A percentile compares a stretch with the other conserved stretches of the same genome.
Conservation (phyloP, 2,329 filamentous ascomycete species). For the Xylariomycetidae sp. region DNA sequence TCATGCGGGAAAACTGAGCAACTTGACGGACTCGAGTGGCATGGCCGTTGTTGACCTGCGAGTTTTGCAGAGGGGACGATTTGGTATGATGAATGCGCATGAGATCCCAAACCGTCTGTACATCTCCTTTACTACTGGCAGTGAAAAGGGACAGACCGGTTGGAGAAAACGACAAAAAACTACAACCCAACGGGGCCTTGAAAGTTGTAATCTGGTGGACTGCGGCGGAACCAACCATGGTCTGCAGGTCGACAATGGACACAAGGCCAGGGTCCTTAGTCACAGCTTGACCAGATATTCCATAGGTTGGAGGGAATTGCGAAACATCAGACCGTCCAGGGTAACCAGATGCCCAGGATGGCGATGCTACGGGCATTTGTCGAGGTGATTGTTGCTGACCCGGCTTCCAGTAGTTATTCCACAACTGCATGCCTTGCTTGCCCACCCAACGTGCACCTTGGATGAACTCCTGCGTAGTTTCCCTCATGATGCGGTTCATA, state of each 20-base stretch:
- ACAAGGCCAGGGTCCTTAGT: conserved; percentile 68
- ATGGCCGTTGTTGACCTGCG: conserved; percentile 40
- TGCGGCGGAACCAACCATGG: conserved; percentile 46
- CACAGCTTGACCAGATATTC: conserved; percentile 50
- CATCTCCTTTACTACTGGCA: conserved; percentile 77
- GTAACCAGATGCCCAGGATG: conserved; percentile 43
- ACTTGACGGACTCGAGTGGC: conserved; percentile 72
- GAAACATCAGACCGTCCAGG: conserved; percentile 41
- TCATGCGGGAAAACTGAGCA: conserved; percentile 86
- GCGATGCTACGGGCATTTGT: conserved; percentile 37
- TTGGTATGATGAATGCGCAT: conserved; percentile 61
- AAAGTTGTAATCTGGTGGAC: conserved; percentile 68
- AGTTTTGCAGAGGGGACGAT: conserved; percentile 53
- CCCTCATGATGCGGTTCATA: conserved; percentile 72
- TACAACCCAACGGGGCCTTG: conserved; percentile 67
- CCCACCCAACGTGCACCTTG: conserved; percentile 71
- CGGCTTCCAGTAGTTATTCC: conserved; percentile 75
- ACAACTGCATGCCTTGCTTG: conserved; percentile 71
- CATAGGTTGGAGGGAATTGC: conserved; percentile 74
- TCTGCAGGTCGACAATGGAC: conserved; percentile 68
- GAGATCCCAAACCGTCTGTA: conserved; percentile 78
- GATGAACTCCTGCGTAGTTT: conserved; percentile 74
- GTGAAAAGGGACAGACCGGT: conserved; percentile 71
- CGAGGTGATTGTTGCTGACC: conserved; percentile 40
- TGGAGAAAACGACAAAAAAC: conserved; percentile 74